Conservation (phyloP, 306 rosid species). For the Rosa multiflora region DNA sequence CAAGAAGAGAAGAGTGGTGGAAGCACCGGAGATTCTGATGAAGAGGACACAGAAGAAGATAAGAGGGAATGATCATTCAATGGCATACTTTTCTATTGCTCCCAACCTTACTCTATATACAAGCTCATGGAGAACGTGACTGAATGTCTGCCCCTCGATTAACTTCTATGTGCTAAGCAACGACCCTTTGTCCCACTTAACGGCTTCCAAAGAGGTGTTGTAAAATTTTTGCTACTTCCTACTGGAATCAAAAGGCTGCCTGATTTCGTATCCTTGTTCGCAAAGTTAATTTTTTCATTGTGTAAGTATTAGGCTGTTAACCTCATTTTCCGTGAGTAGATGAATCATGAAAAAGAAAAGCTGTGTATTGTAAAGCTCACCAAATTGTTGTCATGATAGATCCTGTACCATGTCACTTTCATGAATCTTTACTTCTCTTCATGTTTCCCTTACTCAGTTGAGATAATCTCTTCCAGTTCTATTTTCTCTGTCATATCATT, state of each 20-base stretch:
- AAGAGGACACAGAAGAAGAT: constrained; percentile 67
- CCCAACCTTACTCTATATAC: neutral
- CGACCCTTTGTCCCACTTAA: constrained; percentile 24
- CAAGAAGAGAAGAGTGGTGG: constrained; percentile 54
- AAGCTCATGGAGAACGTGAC: neutral
- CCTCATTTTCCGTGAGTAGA: neutral
- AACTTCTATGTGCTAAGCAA: constrained; percentile 20
- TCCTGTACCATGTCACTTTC: neutral
- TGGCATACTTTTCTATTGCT: neutral
- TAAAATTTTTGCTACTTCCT: constrained; percentile 38
- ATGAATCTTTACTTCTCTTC: neutral
- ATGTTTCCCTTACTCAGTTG: neutral
- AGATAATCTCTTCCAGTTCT: neutral
- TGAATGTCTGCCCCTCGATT: neutral
- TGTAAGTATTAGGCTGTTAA: constrained; percentile 32
- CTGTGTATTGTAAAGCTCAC: constrained; percentile 1
- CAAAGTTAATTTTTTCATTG: constrained; percentile 20
- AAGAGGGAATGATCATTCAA: constrained; percentile 64
- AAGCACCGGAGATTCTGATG: constrained; percentile 32
- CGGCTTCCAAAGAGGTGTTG: constrained; percentile 32
- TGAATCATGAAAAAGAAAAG: constrained; percentile 7
- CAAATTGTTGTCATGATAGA: neutral
- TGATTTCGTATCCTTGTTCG: constrained; percentile 27
- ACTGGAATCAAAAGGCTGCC: constrained; percentile 25
- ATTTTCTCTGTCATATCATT: neutral